Base-by-base conservation (phyloP, 2,329 filamentous ascomycete species). In the Domatiomyces catenatus region DNA sequence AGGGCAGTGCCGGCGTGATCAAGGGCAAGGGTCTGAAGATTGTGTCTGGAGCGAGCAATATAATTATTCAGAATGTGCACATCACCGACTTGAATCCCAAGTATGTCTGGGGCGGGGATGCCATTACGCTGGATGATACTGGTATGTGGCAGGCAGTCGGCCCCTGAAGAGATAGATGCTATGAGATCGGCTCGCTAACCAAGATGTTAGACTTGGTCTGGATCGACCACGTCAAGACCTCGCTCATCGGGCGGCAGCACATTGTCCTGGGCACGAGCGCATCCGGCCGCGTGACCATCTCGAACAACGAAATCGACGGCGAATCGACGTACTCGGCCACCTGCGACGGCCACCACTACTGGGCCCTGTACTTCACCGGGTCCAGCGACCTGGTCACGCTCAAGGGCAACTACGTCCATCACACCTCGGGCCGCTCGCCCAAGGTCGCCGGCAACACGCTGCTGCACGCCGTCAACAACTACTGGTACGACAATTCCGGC, bases 381-480 rank as follows among this genome's bases (percentile, higher is more conserved):
- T 67, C 69, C 51, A 69, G 64, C 61, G 77, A 81, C 60, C 59
- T 73, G 53, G 68, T 80, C 59, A 80, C 77, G 54, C 60, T 80
- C 61, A 75, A 77, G 67, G 69, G 70, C 56, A 80, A 80, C 70
- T 79, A 79, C 67, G 68, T 80, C 60, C 74, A 79, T 69, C 69
- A 77, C 63, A 73, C 72, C 47, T 73, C 69, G 10, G 77, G 77
- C 51, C 75, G 77, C 49, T 67, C 68, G 10, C 77, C 76, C 57
- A 79, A 80, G 67, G 67, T 80, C 19, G 67, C 64, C 50, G 69
- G 69, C 18, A 75, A 75, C 62, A 76, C 76, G 50, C 70, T 78
- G 44, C 66, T 80, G 49, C 77, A 81, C 64, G 74, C 73, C 43
- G 74, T 78, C 61, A 80, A 79, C 73, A 80, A 80, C 70, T 78